phyloP scores from a whole-genome alignment of 345 rosid species.

The Lumnitzera littorea region DNA sequence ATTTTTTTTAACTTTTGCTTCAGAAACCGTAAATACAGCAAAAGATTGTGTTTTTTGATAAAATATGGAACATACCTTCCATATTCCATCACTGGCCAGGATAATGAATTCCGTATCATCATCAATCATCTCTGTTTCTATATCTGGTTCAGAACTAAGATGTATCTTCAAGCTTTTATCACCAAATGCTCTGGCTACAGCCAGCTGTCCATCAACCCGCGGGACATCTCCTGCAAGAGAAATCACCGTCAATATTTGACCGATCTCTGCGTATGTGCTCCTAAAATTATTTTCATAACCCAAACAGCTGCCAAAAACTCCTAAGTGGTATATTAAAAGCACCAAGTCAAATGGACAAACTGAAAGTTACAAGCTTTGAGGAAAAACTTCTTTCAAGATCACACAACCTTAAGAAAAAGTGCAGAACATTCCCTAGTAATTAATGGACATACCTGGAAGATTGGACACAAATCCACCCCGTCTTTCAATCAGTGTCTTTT shows the following conservation, averaged over 20 bases:
- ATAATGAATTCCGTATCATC: conserved; percentile 44
- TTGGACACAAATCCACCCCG: conserved; percentile 89
- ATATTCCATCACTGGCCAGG: conserved; percentile 90
- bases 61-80: conserved; percentile 51
- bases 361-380: no score
- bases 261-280: no score
- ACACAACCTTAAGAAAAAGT: no score
- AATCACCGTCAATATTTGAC: not conserved
- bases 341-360: no score
- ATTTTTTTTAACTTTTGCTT: not conserved
- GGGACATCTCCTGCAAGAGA: conserved; percentile 72
- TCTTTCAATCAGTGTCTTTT: conserved; percentile 46
- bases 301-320: no score
- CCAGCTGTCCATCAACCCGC: conserved; percentile 84
- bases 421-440: not conserved
- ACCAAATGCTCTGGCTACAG: conserved; percentile 92
- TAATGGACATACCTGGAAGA: conserved; percentile 47
- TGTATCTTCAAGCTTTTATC: conserved; percentile 79
- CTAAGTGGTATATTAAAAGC: no score
- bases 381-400: not conserved
- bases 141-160: conserved; percentile 80
- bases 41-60: not conserved
- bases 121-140: conserved; percentile 27
- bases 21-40: not conserved
- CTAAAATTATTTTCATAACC: no score